Conservation (phyloP, 345 rosid genomes). For the Salix dunnii region DNA sequence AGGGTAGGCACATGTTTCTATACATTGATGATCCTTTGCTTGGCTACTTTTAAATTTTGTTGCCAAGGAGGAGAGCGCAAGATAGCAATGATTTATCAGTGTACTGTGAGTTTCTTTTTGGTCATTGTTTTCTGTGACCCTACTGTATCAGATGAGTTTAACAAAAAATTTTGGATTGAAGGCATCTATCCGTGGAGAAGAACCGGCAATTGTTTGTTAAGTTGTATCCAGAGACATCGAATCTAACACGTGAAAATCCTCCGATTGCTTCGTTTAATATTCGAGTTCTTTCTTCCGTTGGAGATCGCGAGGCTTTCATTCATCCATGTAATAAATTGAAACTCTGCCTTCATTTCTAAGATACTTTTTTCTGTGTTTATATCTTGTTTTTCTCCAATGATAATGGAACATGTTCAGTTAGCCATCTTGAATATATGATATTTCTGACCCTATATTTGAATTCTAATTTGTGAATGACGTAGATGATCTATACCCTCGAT, state of each 20-base stretch:
- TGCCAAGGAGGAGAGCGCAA: background rate
- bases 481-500: background rate
- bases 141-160: background rate
- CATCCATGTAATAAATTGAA: conserved; percentile 63
- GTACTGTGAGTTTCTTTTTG: background rate
- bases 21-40: conserved; percentile 2
- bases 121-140: background rate
- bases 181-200: conserved; percentile 91
- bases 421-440: background rate
- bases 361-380: background rate
- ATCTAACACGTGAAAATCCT: conserved; percentile 66
- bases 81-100: background rate
- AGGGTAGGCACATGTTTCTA: background rate
- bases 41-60: conserved; percentile 8
- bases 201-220: conserved; percentile 61
- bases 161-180: conserved; percentile 28
- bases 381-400: background rate
- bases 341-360: background rate
- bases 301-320: conserved; percentile 65
- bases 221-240: conserved; percentile 79
- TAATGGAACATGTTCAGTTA: background rate
- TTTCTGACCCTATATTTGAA: background rate
- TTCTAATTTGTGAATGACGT: no score
- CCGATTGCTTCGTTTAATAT: conserved; percentile 80
- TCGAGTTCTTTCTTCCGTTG: conserved; percentile 64